A percentile compares a stretch with the other conserved stretches of the same genome.
Evolutionary conservation across 1,139 yeast genomes (phyloP).

Genomic region (Yamadazyma spencermartinsiae): DNA sequence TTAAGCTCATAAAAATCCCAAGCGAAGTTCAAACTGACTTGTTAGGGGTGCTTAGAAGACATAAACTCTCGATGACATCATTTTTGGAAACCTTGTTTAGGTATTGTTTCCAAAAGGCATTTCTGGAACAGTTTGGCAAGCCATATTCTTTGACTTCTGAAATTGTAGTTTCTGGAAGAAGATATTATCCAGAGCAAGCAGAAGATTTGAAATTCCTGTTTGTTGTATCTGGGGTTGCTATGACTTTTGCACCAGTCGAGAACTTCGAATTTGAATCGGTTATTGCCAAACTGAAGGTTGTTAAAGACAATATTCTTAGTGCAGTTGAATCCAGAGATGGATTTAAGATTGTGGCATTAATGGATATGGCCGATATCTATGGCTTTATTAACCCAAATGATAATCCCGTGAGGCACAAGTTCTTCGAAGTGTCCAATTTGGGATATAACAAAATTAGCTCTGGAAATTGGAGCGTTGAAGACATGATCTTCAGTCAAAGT

Average conservation of each 20-base stretch:
- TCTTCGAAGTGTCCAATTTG: constrained; percentile 29
- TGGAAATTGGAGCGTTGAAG: constrained; percentile 19
- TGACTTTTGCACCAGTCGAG: constrained; percentile 10
- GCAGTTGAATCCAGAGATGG: constrained; percentile 15
- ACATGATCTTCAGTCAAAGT: constrained; percentile 28
- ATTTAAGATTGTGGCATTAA: constrained; percentile 22
- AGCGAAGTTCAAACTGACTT: constrained; percentile 13
- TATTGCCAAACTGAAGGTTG: constrained; percentile 9
- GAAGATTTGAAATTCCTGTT: constrained; percentile 20
- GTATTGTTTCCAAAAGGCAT: constrained; percentile 21
- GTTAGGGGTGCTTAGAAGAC: constrained; percentile 15
- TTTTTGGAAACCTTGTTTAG: constrained; percentile 20
- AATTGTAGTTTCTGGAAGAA: constrained; percentile 27
- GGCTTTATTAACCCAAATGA: constrained; percentile 1
- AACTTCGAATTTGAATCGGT: constrained; percentile 14
- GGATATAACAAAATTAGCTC: constrained; percentile 19
- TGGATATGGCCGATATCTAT: constrained; percentile 17
- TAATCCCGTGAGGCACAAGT: constrained; percentile 12
- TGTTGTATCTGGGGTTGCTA: constrained; percentile 14
- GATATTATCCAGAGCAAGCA: constrained; percentile 19
- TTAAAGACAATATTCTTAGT: constrained; percentile 10
- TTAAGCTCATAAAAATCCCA: constrained; percentile 17
- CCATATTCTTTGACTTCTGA: constrained; percentile 13
- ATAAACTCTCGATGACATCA: constrained; percentile 28
- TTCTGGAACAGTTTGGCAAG: neutral